Base-by-base conservation (phyloP, 805 yeast genomes). In the Ogataea angusta region DNA sequence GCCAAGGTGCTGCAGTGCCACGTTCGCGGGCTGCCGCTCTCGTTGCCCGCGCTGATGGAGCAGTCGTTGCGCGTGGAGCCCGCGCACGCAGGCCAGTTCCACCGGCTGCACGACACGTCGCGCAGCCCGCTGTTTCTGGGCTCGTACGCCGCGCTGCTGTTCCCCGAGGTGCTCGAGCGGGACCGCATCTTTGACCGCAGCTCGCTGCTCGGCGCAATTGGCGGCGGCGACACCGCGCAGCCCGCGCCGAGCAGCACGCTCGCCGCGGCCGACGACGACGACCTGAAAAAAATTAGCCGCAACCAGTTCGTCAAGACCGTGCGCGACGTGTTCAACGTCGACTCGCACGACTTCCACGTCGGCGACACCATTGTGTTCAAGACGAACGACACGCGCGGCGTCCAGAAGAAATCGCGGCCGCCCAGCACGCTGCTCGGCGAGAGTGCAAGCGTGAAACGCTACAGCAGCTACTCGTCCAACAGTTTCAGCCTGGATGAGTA, bases 61-160 rank as follows among this genome's bases (percentile, higher is more conserved):
- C 58, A 75, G 45, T 87, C 96, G 10, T 63, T 85, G 38, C 52
- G 57, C 0, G 64, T 72, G 29, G 95, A 91, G 53, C 84, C 90
- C 0, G 76, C 82, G 2, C 57, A 67, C 14, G 45, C 49, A 16
- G 80, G 81, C 9, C 51, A 63, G 16, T 72, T 70, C 43, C 58
- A 67, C 32, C 63, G 63, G 29, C 59, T 53, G 27, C 76, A 75
- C 49, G 63, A 65, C 36, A 54, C 66, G 3, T 73, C 78, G 25
- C 67, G 78, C 58, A 70, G 78, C 32, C 82, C 88, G 1, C 56
- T 84, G 33, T 60, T 76, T 15, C 65, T 73, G 2, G 90, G 90
- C 4, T 72, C 82, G 2, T 80, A 78, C 51, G 62, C 82, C 10
- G 84, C 91, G 2, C 67, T 82, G 10, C 49, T 84, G 36, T 84